Evolutionary conservation across 495 filamentous ascomycete species (phyloP).

Genomic region (Aspergillus cavernicola): DNA sequence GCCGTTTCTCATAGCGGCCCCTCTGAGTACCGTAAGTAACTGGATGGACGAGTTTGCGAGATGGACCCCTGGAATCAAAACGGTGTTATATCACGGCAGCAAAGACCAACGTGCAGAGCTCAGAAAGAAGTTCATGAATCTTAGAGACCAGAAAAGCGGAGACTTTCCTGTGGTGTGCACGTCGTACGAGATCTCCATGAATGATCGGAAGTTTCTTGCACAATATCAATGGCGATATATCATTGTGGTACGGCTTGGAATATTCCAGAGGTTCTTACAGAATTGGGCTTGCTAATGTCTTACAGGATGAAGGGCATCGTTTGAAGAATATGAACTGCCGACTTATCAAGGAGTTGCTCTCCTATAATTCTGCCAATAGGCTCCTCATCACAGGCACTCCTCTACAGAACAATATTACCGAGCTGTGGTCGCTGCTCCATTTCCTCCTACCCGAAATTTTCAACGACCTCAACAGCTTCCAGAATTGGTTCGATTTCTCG

Average conservation of each 20-base stretch:
- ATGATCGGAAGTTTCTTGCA: conserved; percentile 73
- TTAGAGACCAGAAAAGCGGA: conserved; percentile 55
- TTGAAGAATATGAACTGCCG: conserved; percentile 96
- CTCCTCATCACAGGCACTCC: conserved; percentile 94
- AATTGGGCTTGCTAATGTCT: neutral
- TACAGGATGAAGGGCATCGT: conserved; percentile 87
- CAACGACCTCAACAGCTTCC: conserved; percentile 81
- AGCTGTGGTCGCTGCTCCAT: conserved; percentile 92
- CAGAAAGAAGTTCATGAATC: conserved; percentile 55
- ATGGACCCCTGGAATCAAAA: conserved; percentile 84
- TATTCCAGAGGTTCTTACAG: conserved; percentile 4
- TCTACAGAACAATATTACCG: conserved; percentile 90
- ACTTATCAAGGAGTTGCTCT: conserved; percentile 80
- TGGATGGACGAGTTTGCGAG: conserved; percentile 94
- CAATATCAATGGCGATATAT: conserved; percentile 94
- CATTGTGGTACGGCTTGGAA: conserved; percentile 65
- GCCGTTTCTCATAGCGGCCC: conserved; percentile 85
- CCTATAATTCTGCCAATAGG: conserved; percentile 83
- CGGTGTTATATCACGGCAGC: conserved; percentile 83
- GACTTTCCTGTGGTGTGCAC: conserved; percentile 91
- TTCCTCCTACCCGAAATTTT: conserved; percentile 93
- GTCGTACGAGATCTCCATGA: conserved; percentile 92
- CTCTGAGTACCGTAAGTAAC: conserved; percentile 87
- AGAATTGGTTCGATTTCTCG: conserved; percentile 94
- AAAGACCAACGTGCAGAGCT: conserved; percentile 71